Evolutionary conservation across 441 rosid species (phyloP).

Genomic region (Erodium chrysanthum): DNA sequence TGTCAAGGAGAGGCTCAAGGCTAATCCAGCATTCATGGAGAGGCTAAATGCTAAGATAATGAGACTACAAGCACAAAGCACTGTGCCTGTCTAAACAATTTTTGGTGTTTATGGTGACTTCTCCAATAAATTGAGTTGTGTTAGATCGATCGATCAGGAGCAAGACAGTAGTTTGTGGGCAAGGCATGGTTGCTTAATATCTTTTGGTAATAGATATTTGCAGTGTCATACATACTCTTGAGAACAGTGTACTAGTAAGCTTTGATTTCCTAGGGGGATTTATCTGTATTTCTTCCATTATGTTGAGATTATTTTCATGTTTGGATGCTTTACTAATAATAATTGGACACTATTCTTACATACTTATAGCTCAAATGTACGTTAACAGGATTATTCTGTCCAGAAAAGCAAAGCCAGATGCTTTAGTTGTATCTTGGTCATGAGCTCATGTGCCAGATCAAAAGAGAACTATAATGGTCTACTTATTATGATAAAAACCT

Average conservation of each 20-base stretch:
- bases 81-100: conserved; percentile 29
- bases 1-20: conserved; percentile 63
- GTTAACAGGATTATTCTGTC: no score
- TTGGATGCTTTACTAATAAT: neutral
- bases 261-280: neutral
- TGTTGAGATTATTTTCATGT: neutral
- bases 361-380: no score
- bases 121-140: neutral
- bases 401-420: no score
- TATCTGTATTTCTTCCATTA: neutral
- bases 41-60: conserved; percentile 53
- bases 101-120: neutral
- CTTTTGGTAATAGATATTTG: neutral
- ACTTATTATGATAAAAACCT: no score
- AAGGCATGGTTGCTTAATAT: neutral
- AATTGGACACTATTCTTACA: neutral
- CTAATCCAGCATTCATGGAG: conserved; percentile 76
- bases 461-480: no score
- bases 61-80: conserved; percentile 26
- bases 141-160: neutral
- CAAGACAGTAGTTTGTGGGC: neutral
- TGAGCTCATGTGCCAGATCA: no score
- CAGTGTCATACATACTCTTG: neutral
- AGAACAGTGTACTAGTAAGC: neutral
- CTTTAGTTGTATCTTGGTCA: no score